A percentile compares a stretch with the other conserved stretches of the same genome.
Conservation (phyloP, 495 filamentous ascomycete species). For the Mytilinidion resinicola region DNA sequence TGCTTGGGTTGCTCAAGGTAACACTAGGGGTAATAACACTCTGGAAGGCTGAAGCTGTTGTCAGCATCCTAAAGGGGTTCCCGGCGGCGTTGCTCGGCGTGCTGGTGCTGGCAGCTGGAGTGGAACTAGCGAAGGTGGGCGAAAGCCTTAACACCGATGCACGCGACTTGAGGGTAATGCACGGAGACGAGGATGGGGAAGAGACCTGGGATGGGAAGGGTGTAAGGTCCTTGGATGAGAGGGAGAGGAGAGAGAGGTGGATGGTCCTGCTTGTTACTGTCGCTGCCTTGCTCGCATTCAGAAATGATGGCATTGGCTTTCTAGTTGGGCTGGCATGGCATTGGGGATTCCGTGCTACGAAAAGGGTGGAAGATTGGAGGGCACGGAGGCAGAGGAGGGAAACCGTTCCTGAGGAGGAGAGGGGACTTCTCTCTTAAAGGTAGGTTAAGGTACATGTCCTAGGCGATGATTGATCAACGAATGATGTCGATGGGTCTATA, state of each 20-base stretch:
- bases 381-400: conserved; percentile 1
- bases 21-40: conserved; percentile 61
- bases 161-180: conserved; percentile 48
- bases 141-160: conserved; percentile 72
- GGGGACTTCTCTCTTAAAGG: too few species aligned
- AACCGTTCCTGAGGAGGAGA: not conserved
- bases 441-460: too few species aligned
- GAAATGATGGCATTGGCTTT: conserved; percentile 84
- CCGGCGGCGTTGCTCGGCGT: conserved; percentile 70
- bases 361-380: conserved; percentile 9
- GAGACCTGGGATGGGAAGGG: conserved; percentile 14
- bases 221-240: conserved; percentile 43
- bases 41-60: conserved; percentile 37
- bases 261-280: conserved; percentile 83
- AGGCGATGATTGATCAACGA: too few species aligned
- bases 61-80: conserved; percentile 61
- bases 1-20: conserved; percentile 73
- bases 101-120: conserved; percentile 81
- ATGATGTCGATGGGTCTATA: too few species aligned
- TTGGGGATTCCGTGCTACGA: conserved; percentile 36
- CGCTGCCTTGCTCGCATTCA: conserved; percentile 73
- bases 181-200: conserved; percentile 35
- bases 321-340: conserved; percentile 69
- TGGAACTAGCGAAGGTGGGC: conserved; percentile 79
- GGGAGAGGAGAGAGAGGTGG: conserved; percentile 65